Evolutionary conservation across 1,284 basidiomycete genomes (phyloP).

Genomic region (Cerioporus squamosus): DNA sequence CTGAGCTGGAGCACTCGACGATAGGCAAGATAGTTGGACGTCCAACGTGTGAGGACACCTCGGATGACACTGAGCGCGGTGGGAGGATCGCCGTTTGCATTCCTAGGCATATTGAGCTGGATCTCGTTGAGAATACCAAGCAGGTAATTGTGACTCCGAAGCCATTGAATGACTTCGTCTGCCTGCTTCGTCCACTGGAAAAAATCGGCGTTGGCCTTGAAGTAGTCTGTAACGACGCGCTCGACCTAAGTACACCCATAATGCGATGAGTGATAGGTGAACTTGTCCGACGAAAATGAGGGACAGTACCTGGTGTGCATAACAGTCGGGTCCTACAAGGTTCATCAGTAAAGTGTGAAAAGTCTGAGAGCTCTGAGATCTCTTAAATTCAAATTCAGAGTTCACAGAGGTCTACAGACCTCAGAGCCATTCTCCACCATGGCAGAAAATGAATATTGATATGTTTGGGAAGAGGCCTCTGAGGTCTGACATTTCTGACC

Average conservation of each 20-base stretch:
- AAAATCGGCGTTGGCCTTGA: conserved; percentile 22
- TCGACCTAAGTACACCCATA: conserved; percentile 23
- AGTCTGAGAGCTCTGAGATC: too few relatives aligned
- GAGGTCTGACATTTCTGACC: too few relatives aligned
- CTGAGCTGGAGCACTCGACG: conserved; percentile 15
- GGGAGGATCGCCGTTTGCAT: neutral
- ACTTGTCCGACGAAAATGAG: neutral
- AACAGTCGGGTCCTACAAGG: conserved; percentile 36
- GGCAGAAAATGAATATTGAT: too few relatives aligned
- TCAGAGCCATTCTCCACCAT: too few relatives aligned
- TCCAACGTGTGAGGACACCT: conserved; percentile 21
- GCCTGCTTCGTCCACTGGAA: conserved; percentile 22
- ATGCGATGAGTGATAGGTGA: too few relatives aligned
- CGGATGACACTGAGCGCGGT: too few relatives aligned
- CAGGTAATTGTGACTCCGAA: conserved; percentile 23
- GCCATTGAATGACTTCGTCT: conserved; percentile 37
- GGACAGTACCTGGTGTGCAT: conserved; percentile 36
- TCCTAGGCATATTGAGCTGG: neutral
- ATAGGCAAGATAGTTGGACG: conserved; percentile 16
- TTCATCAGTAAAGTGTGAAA: too few relatives aligned
- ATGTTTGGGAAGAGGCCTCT: too few relatives aligned
- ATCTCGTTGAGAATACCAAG: neutral
- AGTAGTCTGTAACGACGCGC: conserved; percentile 36
- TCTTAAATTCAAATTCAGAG: too few relatives aligned
- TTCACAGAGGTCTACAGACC: too few relatives aligned